A percentile compares a stretch with the other conserved stretches of the same genome.
Conservation (phyloP, 2,329 filamentous ascomycete species). For the Aspergillus aculeatus region DNA sequence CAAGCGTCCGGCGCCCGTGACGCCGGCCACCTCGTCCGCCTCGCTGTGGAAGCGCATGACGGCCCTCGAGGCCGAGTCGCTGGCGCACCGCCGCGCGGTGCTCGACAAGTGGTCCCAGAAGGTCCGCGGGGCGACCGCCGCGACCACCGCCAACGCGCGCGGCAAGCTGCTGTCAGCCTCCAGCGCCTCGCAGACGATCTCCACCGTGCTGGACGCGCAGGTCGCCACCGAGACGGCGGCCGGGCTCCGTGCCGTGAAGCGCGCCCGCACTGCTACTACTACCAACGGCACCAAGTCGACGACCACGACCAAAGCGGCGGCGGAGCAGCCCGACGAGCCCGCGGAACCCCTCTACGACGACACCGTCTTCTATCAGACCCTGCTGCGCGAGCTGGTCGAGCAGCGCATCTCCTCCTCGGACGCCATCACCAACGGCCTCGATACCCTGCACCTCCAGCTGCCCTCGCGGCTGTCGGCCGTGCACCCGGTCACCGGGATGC, state of each 20-base stretch:
- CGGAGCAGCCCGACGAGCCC: too few relatives aligned
- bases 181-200: slow-evolving; percentile 52
- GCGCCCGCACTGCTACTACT: slow-evolving; percentile 20
- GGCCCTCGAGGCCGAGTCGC: slow-evolving; percentile 59
- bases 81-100: slow-evolving; percentile 64
- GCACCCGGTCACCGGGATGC: slow-evolving; percentile 45
- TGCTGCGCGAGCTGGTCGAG: slow-evolving; percentile 90
- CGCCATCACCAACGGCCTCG: slow-evolving; percentile 47
- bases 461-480: slow-evolving; percentile 33
- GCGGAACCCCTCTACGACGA: slow-evolving; percentile 72
- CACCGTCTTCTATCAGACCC: slow-evolving; percentile 87
- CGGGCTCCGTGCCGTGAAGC: slow-evolving; percentile 28
- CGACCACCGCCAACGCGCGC: slow-evolving; percentile 54
- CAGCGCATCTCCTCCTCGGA: slow-evolving; percentile 70
- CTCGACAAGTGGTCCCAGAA: slow-evolving; percentile 91
- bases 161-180: slow-evolving; percentile 57
- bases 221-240: slow-evolving; percentile 41
- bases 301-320: slow-evolving; percentile 43
- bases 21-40: slow-evolving; percentile 54
- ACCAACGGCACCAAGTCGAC: slow-evolving; percentile 3
- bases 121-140: slow-evolving; percentile 55
- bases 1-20: slow-evolving; percentile 52
- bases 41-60: slow-evolving; percentile 73
- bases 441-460: slow-evolving; percentile 37
- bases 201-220: slow-evolving; percentile 45